Conservation (phyloP, 208 protist species). For the Tritrichomonas musculus region DNA sequence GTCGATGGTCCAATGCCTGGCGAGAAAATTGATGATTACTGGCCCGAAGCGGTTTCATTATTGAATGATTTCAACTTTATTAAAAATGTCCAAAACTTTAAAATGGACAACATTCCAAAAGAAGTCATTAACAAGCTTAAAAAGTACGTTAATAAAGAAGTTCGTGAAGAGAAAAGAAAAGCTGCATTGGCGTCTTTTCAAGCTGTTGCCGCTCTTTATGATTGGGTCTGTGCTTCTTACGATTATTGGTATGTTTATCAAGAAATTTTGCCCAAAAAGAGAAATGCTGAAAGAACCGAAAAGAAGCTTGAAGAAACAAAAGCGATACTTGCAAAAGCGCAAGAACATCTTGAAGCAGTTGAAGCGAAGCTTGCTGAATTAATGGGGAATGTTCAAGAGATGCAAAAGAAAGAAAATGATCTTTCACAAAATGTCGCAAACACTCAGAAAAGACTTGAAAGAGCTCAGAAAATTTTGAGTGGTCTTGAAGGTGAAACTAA, state of each 20-base stretch:
- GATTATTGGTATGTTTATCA: constrained; percentile 77
- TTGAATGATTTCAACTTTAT: constrained; percentile 89
- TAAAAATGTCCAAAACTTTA: constrained; percentile 79
- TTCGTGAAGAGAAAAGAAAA: background rate
- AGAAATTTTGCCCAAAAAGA: constrained; percentile 88
- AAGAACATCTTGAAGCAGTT: constrained; percentile 67
- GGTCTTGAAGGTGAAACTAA: constrained; percentile 87
- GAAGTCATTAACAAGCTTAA: constrained; percentile 78
- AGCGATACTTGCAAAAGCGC: constrained; percentile 39
- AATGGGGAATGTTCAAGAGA: constrained; percentile 78
- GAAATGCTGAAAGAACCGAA: constrained; percentile 74
- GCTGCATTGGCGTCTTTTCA: background rate
- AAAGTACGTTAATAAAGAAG: constrained; percentile 73
- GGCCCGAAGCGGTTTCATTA: background rate
- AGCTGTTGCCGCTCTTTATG: constrained; percentile 56
- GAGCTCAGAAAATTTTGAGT: constrained; percentile 77
- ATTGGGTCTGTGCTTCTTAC: constrained; percentile 56
- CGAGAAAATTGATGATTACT: background rate
- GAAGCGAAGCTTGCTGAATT: constrained; percentile 78
- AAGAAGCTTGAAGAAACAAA: constrained; percentile 56
- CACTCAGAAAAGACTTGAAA: constrained; percentile 48
- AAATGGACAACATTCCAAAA: constrained; percentile 88
- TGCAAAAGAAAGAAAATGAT: constrained; percentile 70
- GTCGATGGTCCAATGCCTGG: background rate
- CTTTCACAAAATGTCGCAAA: constrained; percentile 41